Evolutionary conservation across 192 early-diverging fungal species (phyloP).

Genomic region (Coemansia sp.): DNA sequence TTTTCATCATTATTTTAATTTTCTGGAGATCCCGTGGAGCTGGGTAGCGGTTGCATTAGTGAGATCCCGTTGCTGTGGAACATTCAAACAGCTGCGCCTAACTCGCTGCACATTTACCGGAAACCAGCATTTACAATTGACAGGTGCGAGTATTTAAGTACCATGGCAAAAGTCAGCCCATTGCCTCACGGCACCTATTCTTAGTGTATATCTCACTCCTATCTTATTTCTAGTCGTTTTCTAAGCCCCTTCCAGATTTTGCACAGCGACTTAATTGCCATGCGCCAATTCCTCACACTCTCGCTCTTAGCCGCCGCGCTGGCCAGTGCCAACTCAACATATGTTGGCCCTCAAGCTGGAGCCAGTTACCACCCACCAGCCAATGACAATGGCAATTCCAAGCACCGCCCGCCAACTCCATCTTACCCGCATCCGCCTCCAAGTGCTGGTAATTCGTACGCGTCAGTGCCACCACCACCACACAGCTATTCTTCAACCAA

Average conservation of each 20-base stretch:
- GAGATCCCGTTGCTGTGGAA: background rate
- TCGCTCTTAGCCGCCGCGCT: constrained; percentile 30
- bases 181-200: background rate
- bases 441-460: background rate
- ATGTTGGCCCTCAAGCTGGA: background rate
- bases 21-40: background rate
- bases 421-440: background rate
- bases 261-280: background rate
- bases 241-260: background rate
- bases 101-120: background rate
- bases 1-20: background rate
- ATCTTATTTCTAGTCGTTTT: background rate
- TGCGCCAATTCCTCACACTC: constrained; percentile 26
- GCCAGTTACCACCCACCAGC: background rate
- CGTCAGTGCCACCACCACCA: background rate
- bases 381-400: too few species aligned
- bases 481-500: background rate
- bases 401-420: background rate
- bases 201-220: background rate
- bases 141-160: background rate
- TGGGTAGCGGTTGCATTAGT: background rate
- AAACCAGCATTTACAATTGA: background rate
- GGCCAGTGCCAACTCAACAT: background rate
- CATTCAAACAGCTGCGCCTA: background rate
- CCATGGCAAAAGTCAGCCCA: background rate